phyloP scores from a whole-genome alignment of 2,329 filamentous ascomycete species.

The Trichoderma afroharzianum region DNA sequence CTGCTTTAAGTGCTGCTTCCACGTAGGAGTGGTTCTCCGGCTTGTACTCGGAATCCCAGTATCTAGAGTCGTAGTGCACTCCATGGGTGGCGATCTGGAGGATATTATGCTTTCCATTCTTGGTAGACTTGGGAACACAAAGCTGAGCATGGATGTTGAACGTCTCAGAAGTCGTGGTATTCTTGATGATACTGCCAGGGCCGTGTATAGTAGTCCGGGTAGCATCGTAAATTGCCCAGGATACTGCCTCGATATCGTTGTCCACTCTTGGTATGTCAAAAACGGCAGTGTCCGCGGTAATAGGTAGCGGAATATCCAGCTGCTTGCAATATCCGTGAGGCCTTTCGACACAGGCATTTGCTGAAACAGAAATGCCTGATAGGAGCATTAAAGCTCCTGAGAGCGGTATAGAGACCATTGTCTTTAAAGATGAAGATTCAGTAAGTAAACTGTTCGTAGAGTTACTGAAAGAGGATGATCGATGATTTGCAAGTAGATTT shows the following conservation, averaged over 20 bases:
- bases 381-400: not conserved
- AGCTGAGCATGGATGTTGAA: constrained; percentile 9
- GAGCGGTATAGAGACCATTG: not conserved
- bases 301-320: not conserved
- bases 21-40: constrained; percentile 12
- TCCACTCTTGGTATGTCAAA: constrained; percentile 5
- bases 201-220: not conserved
- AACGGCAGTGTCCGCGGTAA: not conserved
- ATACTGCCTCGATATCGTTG: constrained; percentile 5
- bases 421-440: not conserved
- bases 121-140: not conserved
- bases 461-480: not conserved
- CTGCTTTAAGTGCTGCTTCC: constrained; percentile 1
- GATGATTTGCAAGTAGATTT: not conserved
- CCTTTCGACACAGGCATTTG: not conserved
- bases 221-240: constrained; percentile 10
- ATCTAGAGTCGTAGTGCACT: constrained; percentile 11
- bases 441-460: not conserved
- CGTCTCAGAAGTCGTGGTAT: not conserved
- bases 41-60: constrained; percentile 12
- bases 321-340: constrained; percentile 13
- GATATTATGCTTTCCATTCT: not conserved
- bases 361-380: not conserved
- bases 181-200: not conserved
- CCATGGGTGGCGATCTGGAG: constrained; percentile 9